These are phyloP conservation scores for Cryphonectria japonica DNA, from an alignment of 2,329 filamentous ascomycete genomes.

Conservation along the genomic window DNA sequence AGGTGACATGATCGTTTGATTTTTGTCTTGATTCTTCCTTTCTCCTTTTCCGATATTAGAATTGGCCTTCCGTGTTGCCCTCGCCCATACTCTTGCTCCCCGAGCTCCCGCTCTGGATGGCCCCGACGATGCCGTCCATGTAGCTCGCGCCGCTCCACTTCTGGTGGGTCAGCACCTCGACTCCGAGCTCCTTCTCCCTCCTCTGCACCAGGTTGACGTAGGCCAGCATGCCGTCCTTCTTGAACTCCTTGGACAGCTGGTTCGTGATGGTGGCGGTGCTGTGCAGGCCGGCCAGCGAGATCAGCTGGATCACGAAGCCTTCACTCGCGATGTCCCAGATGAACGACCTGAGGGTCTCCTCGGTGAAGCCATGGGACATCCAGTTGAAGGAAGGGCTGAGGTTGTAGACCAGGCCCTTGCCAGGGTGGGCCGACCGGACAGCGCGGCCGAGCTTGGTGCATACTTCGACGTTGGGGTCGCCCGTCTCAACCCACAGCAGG, in stretches of 20 bases:
- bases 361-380: slow-evolving; percentile 91
- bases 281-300: slow-evolving; percentile 69
- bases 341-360: slow-evolving; percentile 82
- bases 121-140: slow-evolving; percentile 86
- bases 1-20: neutral
- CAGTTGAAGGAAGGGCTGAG: slow-evolving; percentile 97
- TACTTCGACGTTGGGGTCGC: slow-evolving; percentile 80
- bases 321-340: slow-evolving; percentile 95
- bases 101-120: slow-evolving; percentile 89
- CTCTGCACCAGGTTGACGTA: slow-evolving; percentile 94
- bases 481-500: slow-evolving; percentile 96
- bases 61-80: slow-evolving; percentile 83
- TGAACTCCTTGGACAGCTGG: slow-evolving; percentile 82
- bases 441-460: slow-evolving; percentile 75
- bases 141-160: slow-evolving; percentile 75
- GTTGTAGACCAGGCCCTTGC: slow-evolving; percentile 95
- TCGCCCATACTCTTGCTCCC: slow-evolving; percentile 93
- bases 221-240: slow-evolving; percentile 90
- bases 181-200: slow-evolving; percentile 85
- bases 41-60: slow-evolving; percentile 36
- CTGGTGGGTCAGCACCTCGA: slow-evolving; percentile 93
- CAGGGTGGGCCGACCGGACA: slow-evolving; percentile 71
- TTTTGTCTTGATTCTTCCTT: neutral
- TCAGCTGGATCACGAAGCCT: slow-evolving; percentile 73
- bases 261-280: slow-evolving; percentile 67